phyloP scores from a whole-genome alignment of 2,329 filamentous ascomycete species.

The Diaporthe batatas region DNA sequence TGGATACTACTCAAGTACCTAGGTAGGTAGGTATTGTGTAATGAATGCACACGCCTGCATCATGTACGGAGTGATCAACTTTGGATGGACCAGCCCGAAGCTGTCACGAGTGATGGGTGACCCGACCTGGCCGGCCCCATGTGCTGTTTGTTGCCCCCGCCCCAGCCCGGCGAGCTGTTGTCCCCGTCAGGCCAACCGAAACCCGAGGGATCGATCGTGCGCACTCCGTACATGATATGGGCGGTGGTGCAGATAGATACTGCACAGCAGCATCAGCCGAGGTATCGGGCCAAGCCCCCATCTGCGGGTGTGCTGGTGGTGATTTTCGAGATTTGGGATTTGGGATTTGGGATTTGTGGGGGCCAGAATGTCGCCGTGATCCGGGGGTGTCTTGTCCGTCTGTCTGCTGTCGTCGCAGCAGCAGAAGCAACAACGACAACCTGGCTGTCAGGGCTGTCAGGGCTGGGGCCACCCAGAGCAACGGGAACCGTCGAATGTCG shows the following conservation, averaged over 20 bases:
- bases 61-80: background rate
- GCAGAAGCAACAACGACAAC: background rate
- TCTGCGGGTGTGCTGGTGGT: too few relatives aligned
- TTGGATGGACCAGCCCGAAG: conserved; percentile 21
- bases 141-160: background rate
- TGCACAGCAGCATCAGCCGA: background rate
- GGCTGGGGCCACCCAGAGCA: conserved; percentile 31
- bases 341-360: background rate
- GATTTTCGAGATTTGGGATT: too few relatives aligned
- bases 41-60: too few relatives aligned
- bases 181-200: conserved; percentile 25
- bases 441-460: conserved; percentile 14
- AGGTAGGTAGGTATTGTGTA: too few relatives aligned
- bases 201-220: conserved; percentile 12
- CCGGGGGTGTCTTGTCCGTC: background rate
- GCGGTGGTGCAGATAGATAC: background rate
- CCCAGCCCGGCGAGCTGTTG: conserved; percentile 10
- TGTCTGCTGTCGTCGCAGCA: background rate
- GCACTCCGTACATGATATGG: too few relatives aligned
- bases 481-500: conserved; percentile 36
- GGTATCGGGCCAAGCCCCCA: conserved; percentile 11
- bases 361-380: background rate
- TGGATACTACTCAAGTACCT: too few relatives aligned
- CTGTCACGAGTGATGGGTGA: conserved; percentile 31
- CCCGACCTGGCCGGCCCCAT: conserved; percentile 16